These are phyloP conservation scores for Rhamnella rubrinervis DNA, from an alignment of 331 rosid species.

Conservation along the genomic window DNA sequence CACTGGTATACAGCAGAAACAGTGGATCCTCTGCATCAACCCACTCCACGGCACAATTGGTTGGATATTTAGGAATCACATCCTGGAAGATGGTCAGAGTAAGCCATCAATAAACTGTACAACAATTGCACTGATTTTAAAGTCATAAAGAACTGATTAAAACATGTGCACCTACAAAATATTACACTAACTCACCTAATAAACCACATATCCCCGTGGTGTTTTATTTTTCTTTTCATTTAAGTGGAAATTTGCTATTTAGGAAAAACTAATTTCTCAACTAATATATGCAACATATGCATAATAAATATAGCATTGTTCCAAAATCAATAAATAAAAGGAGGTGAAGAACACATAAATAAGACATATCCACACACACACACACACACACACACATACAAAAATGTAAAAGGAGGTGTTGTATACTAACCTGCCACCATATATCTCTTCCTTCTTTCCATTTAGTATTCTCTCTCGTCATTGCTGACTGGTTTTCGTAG, in stretches of 20 bases:
- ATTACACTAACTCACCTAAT: constrained; percentile 1
- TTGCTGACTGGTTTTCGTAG: constrained; percentile 62
- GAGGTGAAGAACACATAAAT: not conserved
- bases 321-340: too few relatives aligned
- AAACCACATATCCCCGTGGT: not conserved
- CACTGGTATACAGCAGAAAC: constrained; percentile 95
- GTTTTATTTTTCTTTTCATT: not conserved
- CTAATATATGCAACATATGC: constrained; percentile 9
- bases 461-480: constrained; percentile 67
- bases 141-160: constrained; percentile 12
- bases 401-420: not conserved
- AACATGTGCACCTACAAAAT: constrained; percentile 24
- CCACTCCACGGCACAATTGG: constrained; percentile 91
- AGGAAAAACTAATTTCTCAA: not conserved
- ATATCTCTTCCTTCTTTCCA: constrained; percentile 82
- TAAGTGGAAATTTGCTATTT: not conserved
- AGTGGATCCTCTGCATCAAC: constrained; percentile 97
- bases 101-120: constrained; percentile 8
- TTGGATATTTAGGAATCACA: constrained; percentile 66
- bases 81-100: constrained; percentile 52
- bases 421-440: constrained; percentile 96
- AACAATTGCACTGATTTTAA: not conserved
- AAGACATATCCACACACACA: too few relatives aligned
- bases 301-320: not conserved
- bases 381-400: too few relatives aligned